Conservation (phyloP, 2,329 filamentous ascomycete genomes). For the Macrophomina phaseolina region DNA sequence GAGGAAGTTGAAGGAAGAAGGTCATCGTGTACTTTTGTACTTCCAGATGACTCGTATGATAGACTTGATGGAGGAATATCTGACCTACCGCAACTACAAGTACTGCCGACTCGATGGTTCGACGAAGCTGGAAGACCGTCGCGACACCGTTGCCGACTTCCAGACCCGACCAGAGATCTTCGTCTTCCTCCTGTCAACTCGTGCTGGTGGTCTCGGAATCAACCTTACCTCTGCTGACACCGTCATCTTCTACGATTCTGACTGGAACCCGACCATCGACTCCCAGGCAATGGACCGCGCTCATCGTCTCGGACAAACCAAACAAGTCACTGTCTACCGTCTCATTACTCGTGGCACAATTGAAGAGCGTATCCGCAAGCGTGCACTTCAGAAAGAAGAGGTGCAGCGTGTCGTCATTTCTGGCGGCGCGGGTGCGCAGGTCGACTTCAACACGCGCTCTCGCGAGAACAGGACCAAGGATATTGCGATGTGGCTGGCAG, state of each 20-base stretch:
- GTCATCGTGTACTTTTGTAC: constrained; percentile 93
- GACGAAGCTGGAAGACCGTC: constrained; percentile 94
- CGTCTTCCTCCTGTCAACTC: constrained; percentile 93
- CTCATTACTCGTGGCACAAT: constrained; percentile 97
- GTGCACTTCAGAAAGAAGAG: constrained; percentile 96
- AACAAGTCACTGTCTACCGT: constrained; percentile 95
- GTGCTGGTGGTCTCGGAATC: constrained; percentile 96
- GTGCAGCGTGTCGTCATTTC: constrained; percentile 97
- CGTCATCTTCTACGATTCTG: constrained; percentile 99
- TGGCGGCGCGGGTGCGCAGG: constrained; percentile 79
- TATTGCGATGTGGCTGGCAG: constrained; percentile 97
- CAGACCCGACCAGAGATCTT: constrained; percentile 94
- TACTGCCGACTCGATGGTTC: constrained; percentile 96
- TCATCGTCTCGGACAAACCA: constrained; percentile 94
- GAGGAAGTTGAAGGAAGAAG: constrained; percentile 86
- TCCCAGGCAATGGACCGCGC: constrained; percentile 99
- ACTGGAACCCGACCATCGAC: constrained; percentile 99
- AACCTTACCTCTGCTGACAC: constrained; percentile 96
- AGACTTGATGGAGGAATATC: constrained; percentile 97
- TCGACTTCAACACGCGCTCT: constrained; percentile 94
- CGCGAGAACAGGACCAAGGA: constrained; percentile 95
- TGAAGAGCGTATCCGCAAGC: constrained; percentile 96
- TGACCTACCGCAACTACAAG: constrained; percentile 99
- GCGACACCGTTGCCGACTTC: constrained; percentile 96
- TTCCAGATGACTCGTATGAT: constrained; percentile 99